Evolutionary conservation across 495 filamentous ascomycete species (phyloP).

Genomic region (Corynascus novoguineensis): DNA sequence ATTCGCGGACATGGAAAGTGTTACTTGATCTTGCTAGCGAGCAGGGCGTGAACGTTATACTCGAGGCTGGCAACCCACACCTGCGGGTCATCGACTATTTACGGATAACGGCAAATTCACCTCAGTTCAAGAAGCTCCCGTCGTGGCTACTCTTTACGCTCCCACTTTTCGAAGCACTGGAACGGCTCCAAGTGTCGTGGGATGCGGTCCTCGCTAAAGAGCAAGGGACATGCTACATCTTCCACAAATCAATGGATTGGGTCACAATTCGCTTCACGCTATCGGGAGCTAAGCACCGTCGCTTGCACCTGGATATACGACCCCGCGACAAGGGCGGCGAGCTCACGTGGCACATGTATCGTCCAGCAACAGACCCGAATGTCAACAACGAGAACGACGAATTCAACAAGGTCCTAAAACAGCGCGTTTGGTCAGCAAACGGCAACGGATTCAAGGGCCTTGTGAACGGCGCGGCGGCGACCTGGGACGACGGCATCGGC

Average conservation of each 20-base stretch:
- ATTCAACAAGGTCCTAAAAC: slow-evolving; percentile 35
- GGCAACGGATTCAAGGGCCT: slow-evolving; percentile 32
- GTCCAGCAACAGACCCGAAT: slow-evolving; percentile 16
- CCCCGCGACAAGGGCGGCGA: slow-evolving; percentile 29
- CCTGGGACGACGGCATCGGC: slow-evolving; percentile 32
- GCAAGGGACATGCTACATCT: slow-evolving; percentile 37
- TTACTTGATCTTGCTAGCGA: slow-evolving; percentile 30
- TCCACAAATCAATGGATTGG: slow-evolving; percentile 44
- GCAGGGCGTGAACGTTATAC: slow-evolving; percentile 38
- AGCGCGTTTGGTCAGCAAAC: slow-evolving; percentile 32
- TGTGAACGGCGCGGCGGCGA: slow-evolving; percentile 29
- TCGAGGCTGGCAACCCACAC: slow-evolving; percentile 70
- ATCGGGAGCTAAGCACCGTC: slow-evolving; percentile 17
- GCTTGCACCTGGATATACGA: slow-evolving; percentile 37
- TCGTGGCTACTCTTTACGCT: slow-evolving; percentile 52
- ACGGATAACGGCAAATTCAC: slow-evolving; percentile 54
- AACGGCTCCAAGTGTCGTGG: slow-evolving; percentile 47
- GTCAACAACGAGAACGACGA: slow-evolving; percentile 32
- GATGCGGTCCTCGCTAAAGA: slow-evolving; percentile 24
- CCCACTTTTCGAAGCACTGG: slow-evolving; percentile 62
- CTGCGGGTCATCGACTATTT: slow-evolving; percentile 63
- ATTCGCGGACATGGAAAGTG: slow-evolving; percentile 34
- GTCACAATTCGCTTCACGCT: slow-evolving; percentile 45
- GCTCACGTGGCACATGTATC: slow-evolving; percentile 40
- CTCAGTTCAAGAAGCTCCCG: slow-evolving; percentile 31